phyloP scores from a whole-genome alignment of 129 eudicot species.

The Lactuca saligna region DNA sequence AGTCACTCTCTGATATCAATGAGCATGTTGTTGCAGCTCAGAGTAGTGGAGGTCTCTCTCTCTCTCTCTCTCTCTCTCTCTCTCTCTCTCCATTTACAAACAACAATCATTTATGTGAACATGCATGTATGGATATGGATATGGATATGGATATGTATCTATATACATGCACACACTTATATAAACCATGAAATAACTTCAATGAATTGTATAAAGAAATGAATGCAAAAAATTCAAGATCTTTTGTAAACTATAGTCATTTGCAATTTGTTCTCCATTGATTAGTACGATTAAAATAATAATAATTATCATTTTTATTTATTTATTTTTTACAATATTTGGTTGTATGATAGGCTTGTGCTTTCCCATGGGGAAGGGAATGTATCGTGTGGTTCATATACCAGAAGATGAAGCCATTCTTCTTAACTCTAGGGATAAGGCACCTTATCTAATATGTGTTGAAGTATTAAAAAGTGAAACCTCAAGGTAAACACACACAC shows the following conservation, averaged over 20 bases:
- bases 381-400: constrained; percentile 90
- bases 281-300: too few relatives aligned
- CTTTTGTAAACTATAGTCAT: too few relatives aligned
- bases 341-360: constrained; percentile 63
- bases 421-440: constrained; percentile 94
- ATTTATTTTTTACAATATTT: not conserved
- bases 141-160: too few relatives aligned
- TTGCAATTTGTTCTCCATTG: too few relatives aligned
- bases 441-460: constrained; percentile 90
- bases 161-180: too few relatives aligned
- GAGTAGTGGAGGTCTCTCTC: constrained; percentile 80
- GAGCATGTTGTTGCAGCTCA: constrained; percentile 73
- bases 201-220: not conserved
- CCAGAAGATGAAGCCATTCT: constrained; percentile 99
- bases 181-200: not conserved
- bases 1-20: constrained; percentile 95
- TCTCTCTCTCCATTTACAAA: not conserved
- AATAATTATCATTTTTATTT: not conserved
- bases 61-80: constrained; percentile 29
- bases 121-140: not conserved
- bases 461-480: constrained; percentile 89
- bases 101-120: not conserved
- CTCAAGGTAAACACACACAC: constrained; percentile 27
- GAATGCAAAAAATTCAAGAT: not conserved
- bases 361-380: constrained; percentile 96